Evolutionary conservation across 1,139 yeast genomes (phyloP).

Genomic region (Kodamaea anthophila): DNA sequence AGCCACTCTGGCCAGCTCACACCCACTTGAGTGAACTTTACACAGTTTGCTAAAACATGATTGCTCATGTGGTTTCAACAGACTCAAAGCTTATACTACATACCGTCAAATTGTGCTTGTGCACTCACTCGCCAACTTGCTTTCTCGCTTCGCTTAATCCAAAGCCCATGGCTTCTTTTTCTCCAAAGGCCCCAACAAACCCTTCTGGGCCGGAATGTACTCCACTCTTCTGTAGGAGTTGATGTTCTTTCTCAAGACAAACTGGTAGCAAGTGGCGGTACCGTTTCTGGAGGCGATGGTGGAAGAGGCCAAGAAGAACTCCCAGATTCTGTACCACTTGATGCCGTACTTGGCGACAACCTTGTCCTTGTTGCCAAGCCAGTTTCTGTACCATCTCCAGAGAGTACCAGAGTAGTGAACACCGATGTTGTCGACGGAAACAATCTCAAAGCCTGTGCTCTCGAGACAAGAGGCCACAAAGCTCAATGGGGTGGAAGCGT

Average conservation of each 20-base stretch:
- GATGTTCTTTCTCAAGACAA: conserved; percentile 82
- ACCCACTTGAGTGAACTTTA: too few relatives aligned
- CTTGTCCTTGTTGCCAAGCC: conserved; percentile 79
- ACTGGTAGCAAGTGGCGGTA: conserved; percentile 88
- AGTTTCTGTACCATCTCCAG: conserved; percentile 95
- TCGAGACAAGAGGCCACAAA: conserved; percentile 76
- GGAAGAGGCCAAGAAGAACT: conserved; percentile 77
- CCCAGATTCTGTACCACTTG: conserved; percentile 94
- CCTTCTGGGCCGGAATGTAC: conserved; percentile 73
- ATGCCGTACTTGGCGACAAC: conserved; percentile 77
- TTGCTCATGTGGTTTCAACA: too few relatives aligned
- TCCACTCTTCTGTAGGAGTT: conserved; percentile 81
- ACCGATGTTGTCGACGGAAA: conserved; percentile 81
- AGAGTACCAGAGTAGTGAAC: conserved; percentile 88
- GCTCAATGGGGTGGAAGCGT: conserved; percentile 89
- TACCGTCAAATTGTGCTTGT: too few relatives aligned
- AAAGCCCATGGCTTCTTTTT: conserved; percentile 44
- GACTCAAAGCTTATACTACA: too few relatives aligned
- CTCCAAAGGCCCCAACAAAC: conserved; percentile 59
- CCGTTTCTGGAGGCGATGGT: conserved; percentile 88
- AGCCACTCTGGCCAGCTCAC: too few relatives aligned
- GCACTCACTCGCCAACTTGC: too few relatives aligned
- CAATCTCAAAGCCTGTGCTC: conserved; percentile 81
- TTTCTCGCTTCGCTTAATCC: conserved; percentile 7
- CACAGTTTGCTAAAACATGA: too few relatives aligned